A percentile compares a stretch with the other conserved stretches of the same genome.
Conservation (phyloP, 768 basidiomycete genomes). For the Hypsizygus marmoreus region DNA sequence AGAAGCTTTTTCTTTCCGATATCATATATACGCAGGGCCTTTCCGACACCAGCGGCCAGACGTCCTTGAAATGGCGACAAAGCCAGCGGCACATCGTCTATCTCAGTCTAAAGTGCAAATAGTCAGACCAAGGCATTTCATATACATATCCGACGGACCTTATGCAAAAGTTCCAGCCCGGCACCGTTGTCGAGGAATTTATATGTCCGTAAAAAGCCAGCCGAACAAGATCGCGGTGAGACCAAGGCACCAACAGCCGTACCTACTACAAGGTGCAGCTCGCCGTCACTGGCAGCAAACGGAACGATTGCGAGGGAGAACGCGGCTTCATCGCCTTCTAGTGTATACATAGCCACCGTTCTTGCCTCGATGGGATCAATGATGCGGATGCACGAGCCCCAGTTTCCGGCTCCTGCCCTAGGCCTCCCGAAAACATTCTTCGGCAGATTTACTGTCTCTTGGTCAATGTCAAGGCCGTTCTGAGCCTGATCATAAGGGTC, state of each 20-base stretch:
- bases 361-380: slow-evolving; percentile 85
- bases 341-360: slow-evolving; percentile 61
- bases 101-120: slow-evolving; percentile 77
- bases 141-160: slow-evolving; percentile 44
- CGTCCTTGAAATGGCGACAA: slow-evolving; percentile 93
- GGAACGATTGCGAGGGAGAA: slow-evolving; percentile 91
- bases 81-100: slow-evolving; percentile 90
- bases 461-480: slow-evolving; percentile 66
- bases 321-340: slow-evolving; percentile 94
- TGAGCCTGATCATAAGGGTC: slow-evolving; percentile 53
- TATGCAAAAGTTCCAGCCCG: slow-evolving; percentile 83
- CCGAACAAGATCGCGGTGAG: slow-evolving; percentile 84
- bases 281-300: slow-evolving; percentile 77
- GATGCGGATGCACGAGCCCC: slow-evolving; percentile 93
- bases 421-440: slow-evolving; percentile 82
- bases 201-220: slow-evolving; percentile 89
- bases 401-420: slow-evolving; percentile 85
- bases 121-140: slow-evolving; percentile 5
- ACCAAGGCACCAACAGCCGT: slow-evolving; percentile 87
- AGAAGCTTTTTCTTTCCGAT: slow-evolving; percentile 97
- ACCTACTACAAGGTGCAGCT: slow-evolving; percentile 92
- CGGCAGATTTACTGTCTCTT: slow-evolving; percentile 75
- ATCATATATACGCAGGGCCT: slow-evolving; percentile 90
- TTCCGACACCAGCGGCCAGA: slow-evolving; percentile 90
- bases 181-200: slow-evolving; percentile 80